Evolutionary conservation across 345 rosid genomes (phyloP).

Genomic region (Abelmoschus esculentus): DNA sequence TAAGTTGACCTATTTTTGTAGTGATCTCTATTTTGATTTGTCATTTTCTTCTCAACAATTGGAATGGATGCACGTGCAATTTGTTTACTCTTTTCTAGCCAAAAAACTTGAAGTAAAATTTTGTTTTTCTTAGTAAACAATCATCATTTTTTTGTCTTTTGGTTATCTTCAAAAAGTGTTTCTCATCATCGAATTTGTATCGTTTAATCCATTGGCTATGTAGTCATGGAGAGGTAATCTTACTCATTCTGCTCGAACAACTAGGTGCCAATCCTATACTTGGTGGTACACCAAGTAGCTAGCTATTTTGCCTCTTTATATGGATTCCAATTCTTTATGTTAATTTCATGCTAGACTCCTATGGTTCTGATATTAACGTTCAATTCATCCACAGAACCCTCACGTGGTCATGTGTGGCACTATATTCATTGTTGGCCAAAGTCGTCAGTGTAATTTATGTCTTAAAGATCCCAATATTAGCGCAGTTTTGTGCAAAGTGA

Average conservation of each 20-base stretch:
- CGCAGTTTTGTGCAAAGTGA: slow-evolving; percentile 57
- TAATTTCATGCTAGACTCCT: neutral
- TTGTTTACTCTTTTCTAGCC: neutral
- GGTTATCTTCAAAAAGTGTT: neutral
- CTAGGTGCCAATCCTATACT: neutral
- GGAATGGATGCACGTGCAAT: neutral
- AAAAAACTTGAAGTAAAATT: neutral
- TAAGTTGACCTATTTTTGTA: neutral
- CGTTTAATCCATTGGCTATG: neutral
- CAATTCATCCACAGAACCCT: slow-evolving; percentile 18
- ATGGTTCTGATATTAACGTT: slow-evolving; percentile 20
- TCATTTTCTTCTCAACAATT: neutral
- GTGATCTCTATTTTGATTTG: neutral
- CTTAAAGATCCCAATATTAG: slow-evolving; percentile 30
- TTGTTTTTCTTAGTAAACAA: neutral
- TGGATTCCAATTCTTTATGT: neutral
- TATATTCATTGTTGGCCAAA: neutral
- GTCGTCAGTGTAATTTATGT: neutral
- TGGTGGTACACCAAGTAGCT: neutral
- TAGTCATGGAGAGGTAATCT: neutral
- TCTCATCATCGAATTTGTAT: neutral
- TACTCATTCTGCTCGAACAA: neutral
- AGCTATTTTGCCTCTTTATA: neutral
- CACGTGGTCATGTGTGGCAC: neutral
- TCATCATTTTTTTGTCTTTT: neutral